phyloP scores from a whole-genome alignment of 345 rosid species.

The Stellera chamaejasme region DNA sequence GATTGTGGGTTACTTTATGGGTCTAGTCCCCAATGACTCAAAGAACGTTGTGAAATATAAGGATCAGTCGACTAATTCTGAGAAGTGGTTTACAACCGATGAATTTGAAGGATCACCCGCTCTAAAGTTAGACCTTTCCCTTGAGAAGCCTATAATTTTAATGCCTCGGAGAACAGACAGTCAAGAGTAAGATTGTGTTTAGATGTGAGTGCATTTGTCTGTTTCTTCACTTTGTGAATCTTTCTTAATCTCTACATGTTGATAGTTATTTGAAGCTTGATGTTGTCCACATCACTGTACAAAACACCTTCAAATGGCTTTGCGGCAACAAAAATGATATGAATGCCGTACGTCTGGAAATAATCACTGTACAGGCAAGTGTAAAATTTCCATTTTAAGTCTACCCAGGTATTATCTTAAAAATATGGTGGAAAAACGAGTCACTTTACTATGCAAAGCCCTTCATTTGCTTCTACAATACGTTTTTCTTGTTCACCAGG shows the following conservation, averaged over 20 bases:
- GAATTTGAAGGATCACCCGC: constrained; percentile 98
- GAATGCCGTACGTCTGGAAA: constrained; percentile 80
- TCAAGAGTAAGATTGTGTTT: constrained; percentile 58
- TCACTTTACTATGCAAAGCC: not conserved
- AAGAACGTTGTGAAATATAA: constrained; percentile 60
- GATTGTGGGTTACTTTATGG: constrained; percentile 82
- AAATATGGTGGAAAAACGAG: constrained; percentile 2
- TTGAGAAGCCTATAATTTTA: constrained; percentile 83
- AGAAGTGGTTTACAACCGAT: constrained; percentile 78
- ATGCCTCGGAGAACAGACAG: constrained; percentile 94
- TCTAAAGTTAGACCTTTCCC: constrained; percentile 82
- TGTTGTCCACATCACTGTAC: constrained; percentile 85
- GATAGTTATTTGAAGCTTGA: constrained; percentile 93
- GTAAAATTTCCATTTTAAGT: constrained; percentile 5
- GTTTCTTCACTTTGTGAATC: not conserved
- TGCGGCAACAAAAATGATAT: constrained; percentile 64
- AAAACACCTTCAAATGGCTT: constrained; percentile 81
- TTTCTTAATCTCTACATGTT: constrained; percentile 2
- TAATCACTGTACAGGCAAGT: constrained; percentile 76
- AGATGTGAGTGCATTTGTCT: constrained; percentile 8
- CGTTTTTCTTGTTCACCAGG: not conserved
- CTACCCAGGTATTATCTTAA: constrained; percentile 4
- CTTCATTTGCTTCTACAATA: constrained; percentile 2
- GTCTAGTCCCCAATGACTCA: constrained; percentile 72
- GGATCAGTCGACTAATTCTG: constrained; percentile 85